Base-by-base conservation (phyloP, 2,329 filamentous ascomycete genomes). In the Hymenoscyphus occultus region DNA sequence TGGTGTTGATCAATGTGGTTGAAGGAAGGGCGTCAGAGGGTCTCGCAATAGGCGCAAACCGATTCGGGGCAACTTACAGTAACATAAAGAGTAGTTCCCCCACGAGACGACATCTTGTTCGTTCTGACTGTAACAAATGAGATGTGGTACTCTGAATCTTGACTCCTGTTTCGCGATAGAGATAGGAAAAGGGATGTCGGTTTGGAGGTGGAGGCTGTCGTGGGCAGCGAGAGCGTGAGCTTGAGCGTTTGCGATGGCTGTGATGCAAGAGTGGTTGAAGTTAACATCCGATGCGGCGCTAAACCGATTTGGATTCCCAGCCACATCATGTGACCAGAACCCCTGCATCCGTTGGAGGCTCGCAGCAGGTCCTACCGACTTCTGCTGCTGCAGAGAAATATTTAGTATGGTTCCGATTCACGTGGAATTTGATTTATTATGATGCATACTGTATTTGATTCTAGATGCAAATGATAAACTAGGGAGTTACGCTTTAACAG, bases 31-130 rank as follows among this genome's bases (percentile, higher is more conserved):
- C 35, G 9, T 35, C 35, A 3, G 28, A 28, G 28, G 28, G 28
- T 28, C 28, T 28, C 45, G 45, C 48, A 12, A 22, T 54, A 19
- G 22, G 57, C 59, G 48, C 59, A 56, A 57, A 7, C 28, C 39
- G 19, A 10, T 32, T 5, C 28, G 35, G 28, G 62, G 56, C 57
- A 64, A 65, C 73, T 68, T 70, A 75, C 74, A 77, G 93, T 97
- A 80, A 98, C 94, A 84, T 98, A 98, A 74, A 98, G 91, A 65
- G 94, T 98, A 68, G 91, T 96, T 74, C 92, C 90, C 74, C 92
- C 90, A 79, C 93, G 92, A 87, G 93, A 97, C 93, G 93, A 97
- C 93, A 97, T 97, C 60, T 71, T 76, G 68, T n/a, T 31, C 4
- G n/a, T 60, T n/a, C 42, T 10, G 19, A 19, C 39, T 60, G 39